These are phyloP conservation scores for Leccinum variicolor DNA, from an alignment of 768 basidiomycete genomes.

Conservation along the genomic window DNA sequence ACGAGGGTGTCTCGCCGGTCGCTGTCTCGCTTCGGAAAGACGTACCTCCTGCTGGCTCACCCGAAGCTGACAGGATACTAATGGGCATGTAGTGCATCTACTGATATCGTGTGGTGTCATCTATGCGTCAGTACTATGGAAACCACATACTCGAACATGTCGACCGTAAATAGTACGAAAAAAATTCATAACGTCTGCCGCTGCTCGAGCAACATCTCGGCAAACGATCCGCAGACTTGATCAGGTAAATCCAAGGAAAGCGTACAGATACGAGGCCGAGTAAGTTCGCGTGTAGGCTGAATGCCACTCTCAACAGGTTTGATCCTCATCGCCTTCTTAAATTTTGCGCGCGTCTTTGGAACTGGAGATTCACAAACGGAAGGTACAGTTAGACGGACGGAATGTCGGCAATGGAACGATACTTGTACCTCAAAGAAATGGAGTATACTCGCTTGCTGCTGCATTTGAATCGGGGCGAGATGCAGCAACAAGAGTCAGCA, in stretches of 20 bases:
- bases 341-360: no score
- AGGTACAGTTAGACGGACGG: background rate
- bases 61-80: conserved; percentile 43
- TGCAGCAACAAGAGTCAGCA: background rate
- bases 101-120: no score
- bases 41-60: conserved; percentile 41
- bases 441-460: no score
- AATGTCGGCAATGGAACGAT: background rate
- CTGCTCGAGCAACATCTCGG: conserved; percentile 34
- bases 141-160: no score
- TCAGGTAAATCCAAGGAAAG: no score
- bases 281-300: no score
- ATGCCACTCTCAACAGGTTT: no score
- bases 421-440: background rate
- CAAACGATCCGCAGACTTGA: conserved; percentile 51
- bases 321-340: no score
- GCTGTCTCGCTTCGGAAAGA: conserved; percentile 43
- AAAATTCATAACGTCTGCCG: background rate
- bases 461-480: background rate
- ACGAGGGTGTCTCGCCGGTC: conserved; percentile 44
- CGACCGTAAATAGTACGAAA: no score
- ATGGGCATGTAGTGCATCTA: background rate
- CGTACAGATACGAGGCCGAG: no score
- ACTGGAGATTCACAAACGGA: no score
- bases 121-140: no score